phyloP scores from a whole-genome alignment of 192 early-diverging fungal genomes.

The Backusella mclennaniae region DNA sequence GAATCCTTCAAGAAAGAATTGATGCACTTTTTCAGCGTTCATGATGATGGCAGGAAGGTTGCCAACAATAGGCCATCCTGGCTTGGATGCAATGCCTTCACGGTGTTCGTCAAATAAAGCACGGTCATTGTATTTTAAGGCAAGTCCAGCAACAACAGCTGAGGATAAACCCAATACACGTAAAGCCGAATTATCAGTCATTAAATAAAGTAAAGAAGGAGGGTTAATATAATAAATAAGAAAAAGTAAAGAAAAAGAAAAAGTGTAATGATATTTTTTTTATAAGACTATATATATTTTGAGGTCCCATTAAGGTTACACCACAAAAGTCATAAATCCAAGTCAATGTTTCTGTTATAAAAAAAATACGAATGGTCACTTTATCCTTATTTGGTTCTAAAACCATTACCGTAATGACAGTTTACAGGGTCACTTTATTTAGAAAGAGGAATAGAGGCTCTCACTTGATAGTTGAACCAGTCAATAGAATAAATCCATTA shows the following conservation, averaged over 20 bases:
- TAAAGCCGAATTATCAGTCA: not conserved
- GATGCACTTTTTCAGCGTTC: conserved; percentile 16
- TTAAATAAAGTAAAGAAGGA: not conserved
- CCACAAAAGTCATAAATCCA: not conserved
- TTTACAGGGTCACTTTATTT: not conserved
- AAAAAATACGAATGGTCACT: not conserved
- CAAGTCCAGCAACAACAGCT: conserved; percentile 8
- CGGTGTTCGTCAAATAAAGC: conserved; percentile 32
- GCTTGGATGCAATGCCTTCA: conserved; percentile 13
- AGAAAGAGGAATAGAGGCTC: not conserved
- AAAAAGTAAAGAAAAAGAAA: not conserved
- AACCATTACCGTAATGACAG: not conserved
- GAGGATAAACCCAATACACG: conserved; percentile 7
- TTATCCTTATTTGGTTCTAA: not conserved
- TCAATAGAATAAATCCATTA: not conserved
- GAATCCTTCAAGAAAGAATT: conserved; percentile 18
- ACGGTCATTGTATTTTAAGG: conserved; percentile 32
- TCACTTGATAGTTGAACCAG: not conserved
- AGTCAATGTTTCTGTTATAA: not conserved
- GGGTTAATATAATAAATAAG: not conserved
- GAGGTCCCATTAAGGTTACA: not conserved
- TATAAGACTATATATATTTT: not conserved
- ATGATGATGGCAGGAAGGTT: conserved; percentile 10
- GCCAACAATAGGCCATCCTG: conserved; percentile 30
- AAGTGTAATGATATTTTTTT: not conserved